These are phyloP conservation scores for Pilaira anomala DNA, from an alignment of 192 early-diverging fungal species.

Conservation along the genomic window DNA sequence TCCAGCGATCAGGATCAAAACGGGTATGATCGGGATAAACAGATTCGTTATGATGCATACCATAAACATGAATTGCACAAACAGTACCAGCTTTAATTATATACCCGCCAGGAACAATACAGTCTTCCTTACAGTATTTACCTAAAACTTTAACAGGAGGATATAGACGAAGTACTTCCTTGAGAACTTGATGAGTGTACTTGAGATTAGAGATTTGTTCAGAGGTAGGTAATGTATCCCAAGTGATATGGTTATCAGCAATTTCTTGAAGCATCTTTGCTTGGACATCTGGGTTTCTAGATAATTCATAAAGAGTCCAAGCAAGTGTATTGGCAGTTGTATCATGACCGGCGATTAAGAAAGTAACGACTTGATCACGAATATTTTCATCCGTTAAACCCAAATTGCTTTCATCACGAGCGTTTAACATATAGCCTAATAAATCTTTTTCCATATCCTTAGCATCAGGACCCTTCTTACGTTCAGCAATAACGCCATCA, in stretches of 20 bases:
- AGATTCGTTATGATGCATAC: constrained; percentile 22
- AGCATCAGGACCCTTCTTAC: constrained; percentile 37
- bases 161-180: constrained; percentile 28
- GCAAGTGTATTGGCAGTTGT: constrained; percentile 31
- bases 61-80: constrained; percentile 3
- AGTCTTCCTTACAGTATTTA: constrained; percentile 31
- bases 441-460: constrained; percentile 41
- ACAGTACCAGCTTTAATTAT: constrained; percentile 10
- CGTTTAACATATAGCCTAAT: constrained; percentile 55
- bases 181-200: constrained; percentile 22
- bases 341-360: constrained; percentile 55
- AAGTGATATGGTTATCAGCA: constrained; percentile 16
- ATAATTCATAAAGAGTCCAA: constrained; percentile 31
- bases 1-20: constrained; percentile 37
- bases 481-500: constrained; percentile 43
- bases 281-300: constrained; percentile 27
- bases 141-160: constrained; percentile 19
- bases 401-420: constrained; percentile 34
- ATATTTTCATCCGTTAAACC: constrained; percentile 43
- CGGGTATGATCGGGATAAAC: constrained; percentile 23
- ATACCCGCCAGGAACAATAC: constrained; percentile 28
- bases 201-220: constrained; percentile 19
- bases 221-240: constrained; percentile 18
- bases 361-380: constrained; percentile 59
- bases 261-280: constrained; percentile 29